Conservation (phyloP, 176 grass and related monocot genomes). For the Oryza longistaminata region DNA sequence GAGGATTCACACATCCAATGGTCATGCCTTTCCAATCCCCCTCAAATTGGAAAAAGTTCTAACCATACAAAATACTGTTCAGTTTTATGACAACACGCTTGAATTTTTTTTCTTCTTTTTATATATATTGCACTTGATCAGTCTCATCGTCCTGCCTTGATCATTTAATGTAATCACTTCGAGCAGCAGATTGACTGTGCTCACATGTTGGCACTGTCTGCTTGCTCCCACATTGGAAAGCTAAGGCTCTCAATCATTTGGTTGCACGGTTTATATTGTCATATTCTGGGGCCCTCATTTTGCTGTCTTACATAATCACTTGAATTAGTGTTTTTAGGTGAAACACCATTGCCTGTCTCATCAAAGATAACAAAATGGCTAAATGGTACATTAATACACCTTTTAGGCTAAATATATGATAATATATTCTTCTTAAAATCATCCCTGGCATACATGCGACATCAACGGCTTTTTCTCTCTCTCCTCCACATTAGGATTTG, state of each 20-base stretch:
- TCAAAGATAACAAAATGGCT: not conserved
- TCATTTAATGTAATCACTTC: conserved; percentile 37
- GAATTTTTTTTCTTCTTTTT: not conserved
- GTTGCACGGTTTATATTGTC: not conserved
- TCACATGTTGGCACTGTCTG: conserved; percentile 2
- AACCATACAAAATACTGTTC: conserved; percentile 20
- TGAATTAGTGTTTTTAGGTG: not conserved
- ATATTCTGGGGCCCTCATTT: not conserved
- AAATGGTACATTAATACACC: not conserved
- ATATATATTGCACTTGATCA: not conserved
- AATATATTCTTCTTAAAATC: not conserved
- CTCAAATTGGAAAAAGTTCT: not conserved
- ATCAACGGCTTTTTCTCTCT: not conserved
- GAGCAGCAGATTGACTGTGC: conserved; percentile 19
- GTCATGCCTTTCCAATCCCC: not conserved
- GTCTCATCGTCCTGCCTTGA: not conserved
- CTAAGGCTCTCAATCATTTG: conserved; percentile 11
- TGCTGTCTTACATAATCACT: not conserved
- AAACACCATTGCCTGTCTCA: not conserved
- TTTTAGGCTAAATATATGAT: not conserved
- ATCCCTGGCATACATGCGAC: not conserved
- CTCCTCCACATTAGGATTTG: not conserved
- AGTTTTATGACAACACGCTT: conserved; percentile 11
- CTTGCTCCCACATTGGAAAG: conserved; percentile 4
- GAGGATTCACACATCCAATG: not conserved